Evolutionary conservation across 441 rosid genomes (phyloP), one percentile per base, ranked within the genome.

Genomic region (Brassica hybrid): DNA sequence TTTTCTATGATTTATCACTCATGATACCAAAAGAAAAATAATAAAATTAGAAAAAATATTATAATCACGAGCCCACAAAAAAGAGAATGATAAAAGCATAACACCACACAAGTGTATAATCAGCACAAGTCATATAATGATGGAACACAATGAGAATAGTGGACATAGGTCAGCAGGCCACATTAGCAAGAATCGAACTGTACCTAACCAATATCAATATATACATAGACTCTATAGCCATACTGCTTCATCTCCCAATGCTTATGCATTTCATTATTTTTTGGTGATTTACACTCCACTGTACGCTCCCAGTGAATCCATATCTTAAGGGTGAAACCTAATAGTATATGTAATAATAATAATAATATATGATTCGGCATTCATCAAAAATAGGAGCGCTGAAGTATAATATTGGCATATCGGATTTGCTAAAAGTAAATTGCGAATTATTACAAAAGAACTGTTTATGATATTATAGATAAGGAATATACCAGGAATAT

Each of bases 401-500:
- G 38, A 9, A 25, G 14, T 54, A 54, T 67, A 23, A n/a, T 25
- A 50, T 68, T 65, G 69, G 32, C 43, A 68, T 27, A 27, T 16
- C 6, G 14, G 11, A 30, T 12, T 10, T 48, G 50, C 63, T 17
- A 58, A 69, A 69, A 54, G 73, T 54, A 18, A n/a, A n/a, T 48
- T 45, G 16, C n/a, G n/a, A n/a, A n/a, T n/a, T n/a, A n/a, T n/a
- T n/a, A 75, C 63, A 59, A 68, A 4, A 69, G 27, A 69, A 76
- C 18, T 70, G 34, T 63, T 52, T 16, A 61, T 54, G 48, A 76
- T 52, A 12, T 23, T 16, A 52, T 36, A 8, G 7, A 52, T 69
- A 21, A 50, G 52, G 70, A 50, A 76, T 76, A 34, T 34, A n/a
- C 45, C 64, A 69, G 75, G 79, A 69, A 69, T 76, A 76, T 69